These are phyloP conservation scores for Coniochaeta ligniaria DNA, from an alignment of 2,329 filamentous ascomycete species.

Conservation along the genomic window DNA sequence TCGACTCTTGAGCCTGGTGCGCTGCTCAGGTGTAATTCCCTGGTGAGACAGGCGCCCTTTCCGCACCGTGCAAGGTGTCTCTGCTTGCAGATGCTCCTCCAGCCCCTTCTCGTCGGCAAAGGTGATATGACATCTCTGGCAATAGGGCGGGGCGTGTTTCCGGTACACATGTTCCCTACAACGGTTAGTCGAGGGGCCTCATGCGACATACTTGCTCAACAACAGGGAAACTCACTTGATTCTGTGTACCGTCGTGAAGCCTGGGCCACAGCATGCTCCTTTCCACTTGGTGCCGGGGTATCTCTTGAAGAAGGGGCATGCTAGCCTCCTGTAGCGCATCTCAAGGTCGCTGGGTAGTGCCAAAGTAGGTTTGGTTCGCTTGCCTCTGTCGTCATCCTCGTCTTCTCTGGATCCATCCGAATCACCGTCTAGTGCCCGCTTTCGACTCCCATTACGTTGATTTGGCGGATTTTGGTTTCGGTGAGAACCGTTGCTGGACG, in stretches of 20 bases:
- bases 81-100: not conserved
- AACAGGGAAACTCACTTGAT: not conserved
- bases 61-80: not conserved
- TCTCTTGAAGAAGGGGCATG: slow-evolving; percentile 4
- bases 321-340: not conserved
- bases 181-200: not conserved
- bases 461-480: not conserved
- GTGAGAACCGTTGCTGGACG: not conserved
- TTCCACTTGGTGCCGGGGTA: slow-evolving; percentile 1
- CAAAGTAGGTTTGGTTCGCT: not conserved
- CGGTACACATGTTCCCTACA: slow-evolving; percentile 3
- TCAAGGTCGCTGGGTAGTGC: not conserved
- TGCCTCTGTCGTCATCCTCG: not conserved
- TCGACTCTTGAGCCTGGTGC: not conserved
- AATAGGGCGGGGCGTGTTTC: not conserved
- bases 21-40: not conserved
- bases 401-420: not conserved
- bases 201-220: not conserved
- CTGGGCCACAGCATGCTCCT: not conserved
- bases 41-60: not conserved
- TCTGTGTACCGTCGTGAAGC: not conserved
- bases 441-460: not conserved
- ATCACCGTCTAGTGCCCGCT: not conserved
- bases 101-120: not conserved
- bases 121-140: not conserved